Evolutionary conservation across 2,329 filamentous ascomycete species (phyloP).

Genomic region (Aspergillus texensis): DNA sequence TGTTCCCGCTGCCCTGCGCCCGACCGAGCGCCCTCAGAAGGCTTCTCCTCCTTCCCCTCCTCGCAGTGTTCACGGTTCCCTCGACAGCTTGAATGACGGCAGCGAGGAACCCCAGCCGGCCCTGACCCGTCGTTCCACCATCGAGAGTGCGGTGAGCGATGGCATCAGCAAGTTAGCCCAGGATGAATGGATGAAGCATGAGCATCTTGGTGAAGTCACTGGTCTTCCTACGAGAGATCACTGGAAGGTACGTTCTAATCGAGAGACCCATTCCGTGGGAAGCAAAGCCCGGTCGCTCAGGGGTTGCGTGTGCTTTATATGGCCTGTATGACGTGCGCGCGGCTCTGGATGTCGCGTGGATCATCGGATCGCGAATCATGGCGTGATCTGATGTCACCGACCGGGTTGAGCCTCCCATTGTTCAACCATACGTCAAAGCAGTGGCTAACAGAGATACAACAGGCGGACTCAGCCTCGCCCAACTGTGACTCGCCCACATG

Average conservation of each 20-base stretch:
- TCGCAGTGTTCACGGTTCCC: constrained; percentile 58
- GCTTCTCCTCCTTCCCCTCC: constrained; percentile 51
- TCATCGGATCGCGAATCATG: constrained; percentile 26
- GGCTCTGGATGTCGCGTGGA: constrained; percentile 24
- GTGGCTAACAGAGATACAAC: constrained; percentile 9
- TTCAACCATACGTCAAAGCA: constrained; percentile 16
- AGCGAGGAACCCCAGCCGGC: constrained; percentile 33
- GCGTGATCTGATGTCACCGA: constrained; percentile 25
- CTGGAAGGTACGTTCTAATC: constrained; percentile 60
- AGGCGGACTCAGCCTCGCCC: constrained; percentile 61
- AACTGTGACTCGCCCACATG: constrained; percentile 62
- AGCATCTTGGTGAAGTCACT: constrained; percentile 58
- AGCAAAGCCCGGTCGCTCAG: neutral
- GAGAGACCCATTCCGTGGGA: neutral
- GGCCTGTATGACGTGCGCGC: constrained; percentile 24
- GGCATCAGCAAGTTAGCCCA: constrained; percentile 51
- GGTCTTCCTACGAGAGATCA: constrained; percentile 64
- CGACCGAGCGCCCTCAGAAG: constrained; percentile 57
- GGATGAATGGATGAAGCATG: constrained; percentile 56
- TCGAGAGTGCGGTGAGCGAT: constrained; percentile 44
- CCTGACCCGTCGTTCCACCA: constrained; percentile 42
- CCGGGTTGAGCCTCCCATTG: neutral
- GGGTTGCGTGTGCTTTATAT: constrained; percentile 24
- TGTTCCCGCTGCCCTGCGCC: constrained; percentile 64
- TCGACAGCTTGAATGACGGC: constrained; percentile 49